Evolutionary conservation across 169 alveolate genomes (phyloP).

Genomic region (Plasmodium gallinaceum): DNA sequence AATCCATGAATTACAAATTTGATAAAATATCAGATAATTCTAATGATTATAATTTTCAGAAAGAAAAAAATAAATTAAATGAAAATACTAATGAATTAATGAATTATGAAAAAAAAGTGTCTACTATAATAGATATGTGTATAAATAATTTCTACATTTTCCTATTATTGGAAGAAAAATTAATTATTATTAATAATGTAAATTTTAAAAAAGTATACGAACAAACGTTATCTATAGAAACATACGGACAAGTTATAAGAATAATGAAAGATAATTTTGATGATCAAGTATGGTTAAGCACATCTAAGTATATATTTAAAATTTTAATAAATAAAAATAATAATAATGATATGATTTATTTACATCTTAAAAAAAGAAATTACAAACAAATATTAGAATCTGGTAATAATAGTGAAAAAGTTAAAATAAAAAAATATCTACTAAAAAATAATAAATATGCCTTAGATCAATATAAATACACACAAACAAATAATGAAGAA

Average conservation of each 20-base stretch:
- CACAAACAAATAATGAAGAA: slow-evolving; percentile 51
- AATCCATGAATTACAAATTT: slow-evolving; percentile 23
- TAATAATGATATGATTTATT: slow-evolving; percentile 6
- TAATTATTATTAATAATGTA: slow-evolving; percentile 40
- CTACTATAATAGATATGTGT: slow-evolving; percentile 68
- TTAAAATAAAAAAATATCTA: slow-evolving; percentile 42
- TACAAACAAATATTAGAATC: slow-evolving; percentile 22
- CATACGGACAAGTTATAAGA: slow-evolving; percentile 63
- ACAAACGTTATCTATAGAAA: slow-evolving; percentile 54
- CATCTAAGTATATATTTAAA: slow-evolving; percentile 75
- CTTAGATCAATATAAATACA: slow-evolving; percentile 66
- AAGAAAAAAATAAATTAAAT: neutral
- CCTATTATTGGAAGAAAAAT: slow-evolving; percentile 71
- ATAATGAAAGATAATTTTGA: slow-evolving; percentile 67
- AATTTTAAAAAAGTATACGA: slow-evolving; percentile 69
- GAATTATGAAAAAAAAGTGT: slow-evolving; percentile 13
- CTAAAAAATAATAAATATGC: slow-evolving; percentile 67
- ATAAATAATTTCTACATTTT: slow-evolving; percentile 49
- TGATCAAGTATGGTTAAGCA: slow-evolving; percentile 71
- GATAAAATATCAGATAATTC: neutral
- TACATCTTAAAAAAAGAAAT: slow-evolving; percentile 34
- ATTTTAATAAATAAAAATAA: slow-evolving; percentile 45
- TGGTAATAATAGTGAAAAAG: slow-evolving; percentile 14
- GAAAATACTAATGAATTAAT: neutral
- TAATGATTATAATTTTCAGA: neutral